Conservation (phyloP, 208 protist species). For the Wallacemonas rigidus region DNA sequence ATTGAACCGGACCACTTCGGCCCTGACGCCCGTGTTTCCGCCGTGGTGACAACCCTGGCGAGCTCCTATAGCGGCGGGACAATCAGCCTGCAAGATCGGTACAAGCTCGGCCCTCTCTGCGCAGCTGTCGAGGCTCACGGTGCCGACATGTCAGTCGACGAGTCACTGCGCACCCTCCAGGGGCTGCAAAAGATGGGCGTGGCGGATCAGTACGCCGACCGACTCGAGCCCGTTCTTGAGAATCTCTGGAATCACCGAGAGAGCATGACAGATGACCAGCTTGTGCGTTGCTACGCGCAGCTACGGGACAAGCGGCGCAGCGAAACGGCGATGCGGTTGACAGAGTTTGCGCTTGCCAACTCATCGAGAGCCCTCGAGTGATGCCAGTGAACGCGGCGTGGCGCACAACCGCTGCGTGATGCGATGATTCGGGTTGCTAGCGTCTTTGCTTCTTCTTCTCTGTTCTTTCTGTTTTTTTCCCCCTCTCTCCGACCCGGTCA, state of each 20-base stretch:
- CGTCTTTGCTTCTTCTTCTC: not conserved
- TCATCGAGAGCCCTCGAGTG: conserved; percentile 1
- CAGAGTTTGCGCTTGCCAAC: conserved; percentile 31
- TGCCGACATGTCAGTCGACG: conserved; percentile 56
- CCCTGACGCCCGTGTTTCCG: conserved; percentile 42
- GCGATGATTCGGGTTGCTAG: not conserved
- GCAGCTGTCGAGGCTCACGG: conserved; percentile 58
- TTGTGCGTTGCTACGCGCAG: conserved; percentile 35
- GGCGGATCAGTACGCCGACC: conserved; percentile 31
- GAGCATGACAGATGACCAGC: conserved; percentile 54
- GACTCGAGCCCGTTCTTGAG: conserved; percentile 50
- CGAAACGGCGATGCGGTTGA: conserved; percentile 33
- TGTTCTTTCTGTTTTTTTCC: not conserved
- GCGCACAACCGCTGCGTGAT: not conserved
- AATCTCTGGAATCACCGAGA: conserved; percentile 56
- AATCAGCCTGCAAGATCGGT: conserved; percentile 32
- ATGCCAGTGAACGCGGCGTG: too few relatives aligned
- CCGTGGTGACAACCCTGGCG: conserved; percentile 61
- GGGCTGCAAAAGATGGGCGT: conserved; percentile 63
- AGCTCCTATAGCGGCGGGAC: conserved; percentile 34
- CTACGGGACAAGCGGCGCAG: conserved; percentile 29
- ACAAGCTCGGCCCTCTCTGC: conserved; percentile 72
- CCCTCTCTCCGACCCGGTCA: too few relatives aligned
- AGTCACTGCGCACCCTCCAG: conserved; percentile 56
- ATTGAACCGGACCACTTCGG: conserved; percentile 70